phyloP scores from a whole-genome alignment of 805 yeast genomes.

The Yamadazyma takamatsuzukensis region DNA sequence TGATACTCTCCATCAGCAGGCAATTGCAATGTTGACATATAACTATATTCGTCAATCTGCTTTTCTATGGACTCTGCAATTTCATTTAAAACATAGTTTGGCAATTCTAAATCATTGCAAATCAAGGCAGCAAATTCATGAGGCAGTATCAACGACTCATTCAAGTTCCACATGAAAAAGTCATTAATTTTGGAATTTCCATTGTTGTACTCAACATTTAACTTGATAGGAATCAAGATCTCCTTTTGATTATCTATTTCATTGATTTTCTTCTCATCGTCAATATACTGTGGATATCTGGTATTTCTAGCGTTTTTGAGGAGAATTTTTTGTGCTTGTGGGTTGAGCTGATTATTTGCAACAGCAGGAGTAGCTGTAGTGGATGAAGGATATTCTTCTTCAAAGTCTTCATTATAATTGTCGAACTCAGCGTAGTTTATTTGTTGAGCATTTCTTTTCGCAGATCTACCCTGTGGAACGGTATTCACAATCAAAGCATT shows the following conservation, averaged over 20 bases:
- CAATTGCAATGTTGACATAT: constrained; percentile 58
- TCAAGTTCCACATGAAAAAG: constrained; percentile 69
- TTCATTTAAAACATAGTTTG: constrained; percentile 56
- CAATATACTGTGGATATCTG: constrained; percentile 19
- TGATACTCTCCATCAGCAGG: constrained; percentile 59
- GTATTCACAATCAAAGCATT: constrained; percentile 66
- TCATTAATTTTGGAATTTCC: constrained; percentile 51
- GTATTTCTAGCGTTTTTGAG: constrained; percentile 23
- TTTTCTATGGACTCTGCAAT: constrained; percentile 70
- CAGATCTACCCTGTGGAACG: constrained; percentile 71
- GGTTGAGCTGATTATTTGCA: constrained; percentile 4
- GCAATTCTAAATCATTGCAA: constrained; percentile 80
- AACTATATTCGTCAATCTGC: constrained; percentile 74
- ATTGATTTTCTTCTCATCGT: constrained; percentile 17
- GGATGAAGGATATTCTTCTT: constrained; percentile 18
- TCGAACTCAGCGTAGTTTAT: constrained; percentile 85
- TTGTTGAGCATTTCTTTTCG: constrained; percentile 66
- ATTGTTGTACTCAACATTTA: constrained; percentile 57
- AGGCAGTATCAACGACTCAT: constrained; percentile 65
- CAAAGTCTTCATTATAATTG: constrained; percentile 46
- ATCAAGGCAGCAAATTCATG: constrained; percentile 70
- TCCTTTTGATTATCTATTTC: constrained; percentile 31
- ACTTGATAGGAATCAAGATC: constrained; percentile 60
- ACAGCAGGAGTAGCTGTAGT: constrained; percentile 3
- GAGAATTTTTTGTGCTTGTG: constrained; percentile 23